Percentiles rank a stretch among this genome's conserved stretches.
phyloP scores from a whole-genome alignment of 495 filamentous ascomycete species.

The Parmelia sp. region DNA sequence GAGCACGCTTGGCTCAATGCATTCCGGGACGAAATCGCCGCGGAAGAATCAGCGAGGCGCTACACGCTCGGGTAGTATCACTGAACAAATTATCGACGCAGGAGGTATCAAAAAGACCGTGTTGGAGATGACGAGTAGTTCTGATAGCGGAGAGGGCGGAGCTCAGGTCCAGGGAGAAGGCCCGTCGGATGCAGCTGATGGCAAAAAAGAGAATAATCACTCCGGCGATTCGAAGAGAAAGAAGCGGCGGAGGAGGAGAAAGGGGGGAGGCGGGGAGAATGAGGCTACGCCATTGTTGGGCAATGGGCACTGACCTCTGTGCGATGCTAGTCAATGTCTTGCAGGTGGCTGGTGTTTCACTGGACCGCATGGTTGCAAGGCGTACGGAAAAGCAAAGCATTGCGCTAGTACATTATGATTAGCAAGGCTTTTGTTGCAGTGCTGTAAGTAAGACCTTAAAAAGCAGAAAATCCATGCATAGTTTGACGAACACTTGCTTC shows the following conservation, averaged over 20 bases:
- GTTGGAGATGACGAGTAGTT: slow-evolving; percentile 60
- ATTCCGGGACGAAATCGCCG: slow-evolving; percentile 18
- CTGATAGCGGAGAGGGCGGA: slow-evolving; percentile 19
- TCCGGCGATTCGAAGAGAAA: slow-evolving; percentile 26
- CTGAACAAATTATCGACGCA: slow-evolving; percentile 75
- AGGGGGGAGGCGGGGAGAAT: slow-evolving; percentile 6
- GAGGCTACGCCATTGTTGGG: slow-evolving; percentile 19
- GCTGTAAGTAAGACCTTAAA: no score
- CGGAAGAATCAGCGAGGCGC: slow-evolving; percentile 38
- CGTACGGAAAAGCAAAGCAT: not conserved
- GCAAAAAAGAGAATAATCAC: slow-evolving; percentile 23
- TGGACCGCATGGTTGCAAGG: slow-evolving; percentile 3
- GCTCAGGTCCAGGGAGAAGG: slow-evolving; percentile 18
- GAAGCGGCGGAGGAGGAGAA: slow-evolving; percentile 41
- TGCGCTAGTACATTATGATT: not conserved
- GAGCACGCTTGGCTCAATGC: slow-evolving; percentile 40
- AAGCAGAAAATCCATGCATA: no score
- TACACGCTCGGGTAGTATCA: slow-evolving; percentile 80
- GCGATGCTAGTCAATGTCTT: no score
- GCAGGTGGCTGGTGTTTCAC: not conserved
- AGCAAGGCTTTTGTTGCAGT: not conserved
- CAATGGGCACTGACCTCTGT: not conserved
- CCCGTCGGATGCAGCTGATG: slow-evolving; percentile 28
- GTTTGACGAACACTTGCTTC: not conserved
- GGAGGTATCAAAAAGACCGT: slow-evolving; percentile 81